Evolutionary conservation across 2,329 filamentous ascomycete species (phyloP).

Genomic region (Phyllosticta citribraziliensis): DNA sequence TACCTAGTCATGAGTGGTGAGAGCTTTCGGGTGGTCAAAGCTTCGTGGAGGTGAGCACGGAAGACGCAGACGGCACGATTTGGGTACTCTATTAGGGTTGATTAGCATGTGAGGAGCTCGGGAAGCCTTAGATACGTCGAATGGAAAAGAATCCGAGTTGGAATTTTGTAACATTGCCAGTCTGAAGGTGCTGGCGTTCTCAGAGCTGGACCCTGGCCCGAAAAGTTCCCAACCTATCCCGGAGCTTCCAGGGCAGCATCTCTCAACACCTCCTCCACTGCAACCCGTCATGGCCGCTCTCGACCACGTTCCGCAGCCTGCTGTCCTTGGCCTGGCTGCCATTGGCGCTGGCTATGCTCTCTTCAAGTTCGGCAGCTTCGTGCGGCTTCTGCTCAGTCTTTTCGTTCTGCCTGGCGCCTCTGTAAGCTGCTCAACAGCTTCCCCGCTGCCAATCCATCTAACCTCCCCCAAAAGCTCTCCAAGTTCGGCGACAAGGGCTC

Average conservation of each 20-base stretch:
- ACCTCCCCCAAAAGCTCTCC: slow-evolving; percentile 52
- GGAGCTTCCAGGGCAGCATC: background rate
- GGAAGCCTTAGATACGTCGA: no score
- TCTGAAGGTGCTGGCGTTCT: background rate
- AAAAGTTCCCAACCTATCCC: slow-evolving; percentile 11
- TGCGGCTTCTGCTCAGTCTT: slow-evolving; percentile 37
- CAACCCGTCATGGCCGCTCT: slow-evolving; percentile 4
- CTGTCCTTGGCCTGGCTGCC: slow-evolving; percentile 8
- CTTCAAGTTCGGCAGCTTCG: slow-evolving; percentile 34
- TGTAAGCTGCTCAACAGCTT: slow-evolving; percentile 23
- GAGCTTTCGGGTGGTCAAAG: slow-evolving; percentile 5
- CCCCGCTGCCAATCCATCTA: background rate
- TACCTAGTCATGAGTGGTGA: background rate
- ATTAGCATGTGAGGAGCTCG: background rate
- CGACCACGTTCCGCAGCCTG: slow-evolving; percentile 2
- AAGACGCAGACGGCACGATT: background rate
- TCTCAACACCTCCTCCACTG: background rate
- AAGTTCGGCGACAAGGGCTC: slow-evolving; percentile 86
- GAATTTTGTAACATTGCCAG: no score
- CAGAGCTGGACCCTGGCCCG: slow-evolving; percentile 1
- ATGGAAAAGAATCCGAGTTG: no score
- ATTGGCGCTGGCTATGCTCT: slow-evolving; percentile 9
- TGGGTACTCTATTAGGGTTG: background rate
- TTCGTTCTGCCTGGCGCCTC: slow-evolving; percentile 40
- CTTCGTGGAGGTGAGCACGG: background rate